These are phyloP conservation scores for Amphirosellinia nigrospora DNA, from an alignment of 495 filamentous ascomycete species.

Conservation along the genomic window DNA sequence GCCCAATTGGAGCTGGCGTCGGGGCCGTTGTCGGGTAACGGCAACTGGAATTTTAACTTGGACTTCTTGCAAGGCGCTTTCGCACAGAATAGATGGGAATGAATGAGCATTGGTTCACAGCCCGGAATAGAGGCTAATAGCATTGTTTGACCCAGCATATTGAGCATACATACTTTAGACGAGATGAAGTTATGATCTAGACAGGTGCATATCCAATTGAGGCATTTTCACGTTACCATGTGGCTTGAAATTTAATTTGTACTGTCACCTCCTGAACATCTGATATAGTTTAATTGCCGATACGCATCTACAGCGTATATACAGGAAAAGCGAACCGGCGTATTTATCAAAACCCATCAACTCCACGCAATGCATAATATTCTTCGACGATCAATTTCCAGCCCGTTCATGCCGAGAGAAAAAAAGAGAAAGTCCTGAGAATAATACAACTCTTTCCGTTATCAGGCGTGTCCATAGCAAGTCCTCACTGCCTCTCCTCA, in stretches of 20 bases:
- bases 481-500: neutral
- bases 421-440: neutral
- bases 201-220: neutral
- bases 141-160: neutral
- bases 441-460: neutral
- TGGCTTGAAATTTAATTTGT: neutral
- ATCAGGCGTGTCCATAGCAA: neutral
- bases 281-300: neutral
- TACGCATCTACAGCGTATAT: neutral
- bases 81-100: slow-evolving; percentile 18
- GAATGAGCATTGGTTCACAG: neutral
- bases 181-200: neutral
- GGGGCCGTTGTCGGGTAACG: slow-evolving; percentile 15
- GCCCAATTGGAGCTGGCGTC: slow-evolving; percentile 18
- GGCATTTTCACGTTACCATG: neutral
- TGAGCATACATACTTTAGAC: neutral
- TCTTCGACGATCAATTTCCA: neutral
- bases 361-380: slow-evolving; percentile 11
- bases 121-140: neutral
- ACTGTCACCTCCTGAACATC: no score
- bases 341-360: neutral
- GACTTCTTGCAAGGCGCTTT: slow-evolving; percentile 23
- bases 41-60: slow-evolving; percentile 23
- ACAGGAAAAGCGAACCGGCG: neutral
- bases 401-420: neutral